These are phyloP conservation scores for Umbelopsis sp. DNA, from an alignment of 371 early-diverging fungal species.

Conservation along the genomic window DNA sequence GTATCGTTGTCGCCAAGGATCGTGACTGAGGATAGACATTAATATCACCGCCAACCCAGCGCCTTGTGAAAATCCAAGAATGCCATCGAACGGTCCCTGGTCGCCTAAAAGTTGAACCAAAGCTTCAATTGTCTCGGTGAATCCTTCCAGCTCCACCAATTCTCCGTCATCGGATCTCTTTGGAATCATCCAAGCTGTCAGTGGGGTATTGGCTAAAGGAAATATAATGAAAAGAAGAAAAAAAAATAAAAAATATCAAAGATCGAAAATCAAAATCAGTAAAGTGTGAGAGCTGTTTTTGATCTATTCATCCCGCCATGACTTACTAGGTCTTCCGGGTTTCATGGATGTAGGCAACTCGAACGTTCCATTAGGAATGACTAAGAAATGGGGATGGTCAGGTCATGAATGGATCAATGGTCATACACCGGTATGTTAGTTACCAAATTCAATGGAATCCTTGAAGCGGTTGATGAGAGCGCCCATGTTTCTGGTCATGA, in stretches of 20 bases:
- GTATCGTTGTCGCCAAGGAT: background rate
- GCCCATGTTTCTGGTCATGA: constrained; percentile 6
- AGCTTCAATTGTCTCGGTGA: background rate
- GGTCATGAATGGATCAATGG: too few relatives aligned
- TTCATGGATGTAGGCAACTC: background rate
- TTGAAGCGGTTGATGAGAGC: constrained; percentile 1
- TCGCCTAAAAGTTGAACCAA: background rate
- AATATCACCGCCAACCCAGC: background rate
- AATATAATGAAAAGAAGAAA: too few relatives aligned
- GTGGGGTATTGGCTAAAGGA: background rate
- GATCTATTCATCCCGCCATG: too few relatives aligned
- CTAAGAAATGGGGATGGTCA: background rate
- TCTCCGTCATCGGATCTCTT: background rate
- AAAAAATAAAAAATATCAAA: too few relatives aligned
- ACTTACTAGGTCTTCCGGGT: constrained; percentile 4
- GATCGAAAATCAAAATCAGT: too few relatives aligned
- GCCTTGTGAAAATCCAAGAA: constrained; percentile 11
- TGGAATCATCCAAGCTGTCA: constrained; percentile 5
- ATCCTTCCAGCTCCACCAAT: background rate
- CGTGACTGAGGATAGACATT: constrained; percentile 10
- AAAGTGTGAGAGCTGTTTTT: background rate
- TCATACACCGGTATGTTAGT: background rate
- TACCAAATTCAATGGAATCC: constrained; percentile 7
- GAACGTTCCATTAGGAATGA: background rate
- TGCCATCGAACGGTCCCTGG: background rate